Evolutionary conservation across 2,329 filamentous ascomycete genomes (phyloP).

Genomic region (Rhinocladiella mackenziei): DNA sequence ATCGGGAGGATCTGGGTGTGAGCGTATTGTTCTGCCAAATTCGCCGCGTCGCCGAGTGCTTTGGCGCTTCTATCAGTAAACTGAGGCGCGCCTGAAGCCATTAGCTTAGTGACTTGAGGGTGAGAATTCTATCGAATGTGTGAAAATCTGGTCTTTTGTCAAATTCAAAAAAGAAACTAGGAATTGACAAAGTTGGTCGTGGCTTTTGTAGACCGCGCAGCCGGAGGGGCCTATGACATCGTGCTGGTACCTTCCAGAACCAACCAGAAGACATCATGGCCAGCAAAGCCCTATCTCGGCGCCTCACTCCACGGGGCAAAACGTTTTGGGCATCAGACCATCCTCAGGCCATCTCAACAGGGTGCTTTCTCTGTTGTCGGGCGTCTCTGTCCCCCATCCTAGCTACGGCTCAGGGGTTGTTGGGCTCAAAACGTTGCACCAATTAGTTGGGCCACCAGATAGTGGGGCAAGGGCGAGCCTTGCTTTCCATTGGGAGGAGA

Average conservation of each 20-base stretch:
- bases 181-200: conserved; percentile 6
- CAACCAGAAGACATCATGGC: no score
- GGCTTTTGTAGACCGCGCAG: conserved; percentile 1
- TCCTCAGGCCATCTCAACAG: background rate
- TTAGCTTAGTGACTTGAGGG: conserved; percentile 21
- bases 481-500: no score
- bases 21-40: conserved; percentile 79
- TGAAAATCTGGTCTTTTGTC: conserved; percentile 8
- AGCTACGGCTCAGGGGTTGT: no score
- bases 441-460: no score
- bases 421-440: no score
- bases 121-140: conserved; percentile 1
- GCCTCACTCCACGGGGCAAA: no score
- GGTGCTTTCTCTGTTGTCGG: background rate
- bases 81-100: conserved; percentile 52
- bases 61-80: conserved; percentile 92
- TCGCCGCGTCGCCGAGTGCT: conserved; percentile 82
- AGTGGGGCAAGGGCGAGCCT: no score
- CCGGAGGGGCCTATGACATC: conserved; percentile 14
- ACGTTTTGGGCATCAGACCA: background rate
- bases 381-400: background rate
- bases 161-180: background rate
- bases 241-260: conserved; percentile 25
- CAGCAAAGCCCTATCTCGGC: no score
- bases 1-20: conserved; percentile 88